A percentile compares a stretch with the other conserved stretches of the same genome.
These are phyloP conservation scores for Oryza longistaminata DNA, from an alignment of 176 grass and related monocot species.

Conservation along the genomic window DNA sequence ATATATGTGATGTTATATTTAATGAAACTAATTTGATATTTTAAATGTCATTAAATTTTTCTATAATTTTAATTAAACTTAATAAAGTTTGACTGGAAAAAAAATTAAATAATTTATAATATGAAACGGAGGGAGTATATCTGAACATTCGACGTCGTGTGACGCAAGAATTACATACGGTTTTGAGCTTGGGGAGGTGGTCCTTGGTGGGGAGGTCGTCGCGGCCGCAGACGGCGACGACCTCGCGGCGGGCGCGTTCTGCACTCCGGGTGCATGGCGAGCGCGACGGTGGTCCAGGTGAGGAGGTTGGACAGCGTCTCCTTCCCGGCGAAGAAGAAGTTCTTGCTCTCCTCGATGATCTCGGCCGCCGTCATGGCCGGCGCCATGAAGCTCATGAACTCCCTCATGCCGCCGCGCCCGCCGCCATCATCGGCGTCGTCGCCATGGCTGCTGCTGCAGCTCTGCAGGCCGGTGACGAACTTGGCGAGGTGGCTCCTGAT, in stretches of 20 bases:
- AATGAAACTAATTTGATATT: too few species aligned
- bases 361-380: constrained; percentile 45
- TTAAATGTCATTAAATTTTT: too few species aligned
- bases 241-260: constrained; percentile 78
- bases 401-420: constrained; percentile 41
- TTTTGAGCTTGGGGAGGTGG: constrained; percentile 79
- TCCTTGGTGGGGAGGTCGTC: constrained; percentile 58
- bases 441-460: neutral
- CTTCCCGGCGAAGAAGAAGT: constrained; percentile 89
- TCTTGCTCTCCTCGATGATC: constrained; percentile 92
- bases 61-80: too few species aligned
- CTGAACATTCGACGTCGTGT: neutral
- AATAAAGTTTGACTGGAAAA: too few species aligned
- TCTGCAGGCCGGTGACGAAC: constrained; percentile 48
- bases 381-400: constrained; percentile 76
- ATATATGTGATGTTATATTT: too few species aligned
- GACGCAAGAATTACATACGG: constrained; percentile 24
- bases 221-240: constrained; percentile 67
- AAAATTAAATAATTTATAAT: too few species aligned
- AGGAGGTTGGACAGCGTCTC: constrained; percentile 79
- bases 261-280: constrained; percentile 96
- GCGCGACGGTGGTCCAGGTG: constrained; percentile 84
- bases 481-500: constrained; percentile 58
- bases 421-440: neutral
- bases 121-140: too few species aligned